Evolutionary conservation across 2,329 filamentous ascomycete genomes (phyloP).

Genomic region (Penicillium sclerotiorum): DNA sequence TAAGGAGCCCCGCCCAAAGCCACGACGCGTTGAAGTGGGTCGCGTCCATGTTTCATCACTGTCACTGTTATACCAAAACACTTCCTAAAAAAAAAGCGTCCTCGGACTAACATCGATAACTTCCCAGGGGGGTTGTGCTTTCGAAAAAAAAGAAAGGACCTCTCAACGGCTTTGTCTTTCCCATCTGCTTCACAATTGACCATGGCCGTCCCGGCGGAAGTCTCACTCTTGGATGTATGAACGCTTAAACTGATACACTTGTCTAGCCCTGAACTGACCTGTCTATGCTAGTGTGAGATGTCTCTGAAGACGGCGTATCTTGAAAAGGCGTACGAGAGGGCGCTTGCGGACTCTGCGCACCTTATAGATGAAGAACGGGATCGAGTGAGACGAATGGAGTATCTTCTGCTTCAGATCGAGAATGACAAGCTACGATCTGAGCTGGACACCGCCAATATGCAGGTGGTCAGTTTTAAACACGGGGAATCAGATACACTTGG

Average conservation of each 20-base stretch:
- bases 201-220: no score
- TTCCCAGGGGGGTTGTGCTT: no score
- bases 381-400: slow-evolving; percentile 68
- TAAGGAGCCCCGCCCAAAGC: slow-evolving; percentile 10
- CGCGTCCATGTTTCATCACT: no score
- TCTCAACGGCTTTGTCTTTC: no score
- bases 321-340: slow-evolving; percentile 71
- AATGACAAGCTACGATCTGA: slow-evolving; percentile 68
- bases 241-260: neutral
- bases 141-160: no score
- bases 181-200: no score
- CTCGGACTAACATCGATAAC: no score
- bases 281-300: slow-evolving; percentile 41
- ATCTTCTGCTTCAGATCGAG: slow-evolving; percentile 74
- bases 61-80: no score
- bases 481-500: slow-evolving; percentile 45
- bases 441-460: slow-evolving; percentile 60
- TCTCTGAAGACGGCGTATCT: slow-evolving; percentile 58
- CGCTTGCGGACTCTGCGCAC: slow-evolving; percentile 65
- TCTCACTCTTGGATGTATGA: slow-evolving; percentile 30
- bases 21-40: neutral
- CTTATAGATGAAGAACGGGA: slow-evolving; percentile 75
- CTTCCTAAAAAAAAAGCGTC: no score
- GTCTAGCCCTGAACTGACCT: slow-evolving; percentile 3
- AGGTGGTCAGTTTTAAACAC: slow-evolving; percentile 54